phyloP scores from a whole-genome alignment of 164 flowering plant genomes.

The Aristolochia californica region DNA sequence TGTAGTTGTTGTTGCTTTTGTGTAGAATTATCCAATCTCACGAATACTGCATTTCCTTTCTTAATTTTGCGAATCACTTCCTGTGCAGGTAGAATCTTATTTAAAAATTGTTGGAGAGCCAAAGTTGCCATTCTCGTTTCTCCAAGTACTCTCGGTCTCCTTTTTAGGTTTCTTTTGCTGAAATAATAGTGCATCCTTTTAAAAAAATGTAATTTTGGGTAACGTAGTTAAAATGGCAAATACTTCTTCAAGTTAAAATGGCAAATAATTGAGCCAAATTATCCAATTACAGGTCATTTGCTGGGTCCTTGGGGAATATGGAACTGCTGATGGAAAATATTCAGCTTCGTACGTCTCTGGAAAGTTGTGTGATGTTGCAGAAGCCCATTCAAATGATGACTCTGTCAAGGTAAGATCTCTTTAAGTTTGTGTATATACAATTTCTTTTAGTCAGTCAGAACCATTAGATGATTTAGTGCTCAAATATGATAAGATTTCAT shows the following conservation, averaged over 20 bases:
- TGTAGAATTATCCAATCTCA: too few species aligned
- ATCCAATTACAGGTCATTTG: constrained; percentile 67
- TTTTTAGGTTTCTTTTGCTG: constrained; percentile 9
- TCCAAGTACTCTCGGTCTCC: constrained; percentile 45
- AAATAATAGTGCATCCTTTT: too few species aligned
- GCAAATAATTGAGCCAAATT: too few species aligned
- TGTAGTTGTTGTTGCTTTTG: too few species aligned
- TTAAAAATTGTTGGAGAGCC: constrained; percentile 82
- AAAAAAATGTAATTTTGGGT: not conserved
- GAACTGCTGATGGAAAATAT: constrained; percentile 85
- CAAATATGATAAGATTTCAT: too few species aligned
- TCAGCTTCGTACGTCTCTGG: constrained; percentile 87
- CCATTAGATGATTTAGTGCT: too few species aligned
- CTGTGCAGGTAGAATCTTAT: constrained; percentile 87
- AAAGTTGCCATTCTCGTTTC: constrained; percentile 87
- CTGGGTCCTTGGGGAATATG: constrained; percentile 99
- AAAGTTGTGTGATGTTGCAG: constrained; percentile 95
- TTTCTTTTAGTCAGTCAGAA: too few species aligned
- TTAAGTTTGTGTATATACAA: too few species aligned
- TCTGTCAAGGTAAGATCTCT: constrained; percentile 61
- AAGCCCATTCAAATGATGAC: constrained; percentile 86
- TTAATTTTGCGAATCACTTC: not conserved
- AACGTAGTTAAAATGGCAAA: too few species aligned
- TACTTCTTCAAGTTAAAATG: too few species aligned
- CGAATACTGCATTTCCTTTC: not conserved